Conservation (phyloP, 805 yeast genomes). For the Wickerhamiella sorbophila region DNA sequence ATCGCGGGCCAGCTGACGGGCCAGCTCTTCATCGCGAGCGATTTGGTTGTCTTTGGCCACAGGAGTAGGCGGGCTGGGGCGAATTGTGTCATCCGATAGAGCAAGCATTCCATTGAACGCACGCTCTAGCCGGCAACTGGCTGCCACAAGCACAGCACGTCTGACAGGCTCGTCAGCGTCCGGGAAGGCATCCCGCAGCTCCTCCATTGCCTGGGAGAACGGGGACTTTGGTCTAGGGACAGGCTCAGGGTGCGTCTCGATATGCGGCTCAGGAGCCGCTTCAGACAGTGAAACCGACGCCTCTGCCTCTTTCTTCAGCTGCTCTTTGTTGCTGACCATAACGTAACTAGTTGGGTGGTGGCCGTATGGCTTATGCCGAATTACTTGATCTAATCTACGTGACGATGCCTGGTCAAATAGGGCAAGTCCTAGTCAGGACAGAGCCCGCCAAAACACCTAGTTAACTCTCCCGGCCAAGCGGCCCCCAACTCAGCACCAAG, state of each 20-base stretch:
- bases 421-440: too few species aligned
- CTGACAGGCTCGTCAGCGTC: slow-evolving; percentile 52
- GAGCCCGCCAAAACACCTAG: too few species aligned
- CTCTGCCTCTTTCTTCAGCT: slow-evolving; percentile 3
- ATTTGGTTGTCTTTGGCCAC: slow-evolving; percentile 31
- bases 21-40: slow-evolving; percentile 67
- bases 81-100: slow-evolving; percentile 40
- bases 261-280: neutral
- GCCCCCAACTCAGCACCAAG: neutral
- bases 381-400: too few species aligned
- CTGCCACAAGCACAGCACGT: slow-evolving; percentile 72
- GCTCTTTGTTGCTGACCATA: neutral
- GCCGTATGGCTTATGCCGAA: too few species aligned
- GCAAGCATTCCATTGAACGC: slow-evolving; percentile 81
- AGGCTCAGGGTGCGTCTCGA: neutral
- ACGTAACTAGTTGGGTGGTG: too few species aligned
- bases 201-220: slow-evolving; percentile 36
- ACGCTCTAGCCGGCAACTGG: slow-evolving; percentile 63
- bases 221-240: slow-evolving; percentile 31
- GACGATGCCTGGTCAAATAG: too few species aligned
- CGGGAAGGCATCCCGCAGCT: slow-evolving; percentile 80
- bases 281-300: neutral
- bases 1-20: slow-evolving; percentile 49
- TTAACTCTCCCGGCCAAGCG: too few species aligned
- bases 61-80: slow-evolving; percentile 23